These are phyloP conservation scores for Fusarium brachygibbosum DNA, from an alignment of 2,329 filamentous ascomycete species.

Conservation along the genomic window DNA sequence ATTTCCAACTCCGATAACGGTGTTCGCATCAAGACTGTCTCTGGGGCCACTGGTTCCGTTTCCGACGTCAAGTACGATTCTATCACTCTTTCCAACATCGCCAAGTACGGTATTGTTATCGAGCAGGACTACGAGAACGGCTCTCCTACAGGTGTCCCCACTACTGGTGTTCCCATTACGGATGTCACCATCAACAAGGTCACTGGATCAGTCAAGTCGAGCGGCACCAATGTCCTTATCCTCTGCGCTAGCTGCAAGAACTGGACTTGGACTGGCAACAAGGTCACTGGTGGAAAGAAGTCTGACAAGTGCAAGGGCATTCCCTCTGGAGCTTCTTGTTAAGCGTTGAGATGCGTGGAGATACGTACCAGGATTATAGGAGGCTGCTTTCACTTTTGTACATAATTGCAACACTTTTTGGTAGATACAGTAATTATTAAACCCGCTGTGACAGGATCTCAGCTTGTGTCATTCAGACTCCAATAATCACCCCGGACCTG, in stretches of 20 bases:
- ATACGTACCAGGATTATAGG: too few relatives aligned
- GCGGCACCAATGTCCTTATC: constrained; percentile 63
- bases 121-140: constrained; percentile 65
- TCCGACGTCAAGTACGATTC: constrained; percentile 59
- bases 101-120: constrained; percentile 57
- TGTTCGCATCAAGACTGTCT: constrained; percentile 65
- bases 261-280: constrained; percentile 66
- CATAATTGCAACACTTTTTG: not conserved
- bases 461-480: too few relatives aligned
- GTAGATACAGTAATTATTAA: not conserved
- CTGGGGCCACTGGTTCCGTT: constrained; percentile 60
- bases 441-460: too few relatives aligned
- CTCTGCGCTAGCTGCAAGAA: constrained; percentile 65
- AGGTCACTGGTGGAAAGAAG: constrained; percentile 65
- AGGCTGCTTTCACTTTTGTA: not conserved
- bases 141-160: constrained; percentile 60
- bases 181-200: constrained; percentile 60
- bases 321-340: constrained; percentile 47
- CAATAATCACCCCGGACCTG: too few relatives aligned
- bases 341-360: not conserved
- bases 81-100: constrained; percentile 59
- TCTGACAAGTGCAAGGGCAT: constrained; percentile 47
- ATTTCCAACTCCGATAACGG: constrained; percentile 68
- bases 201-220: constrained; percentile 57
- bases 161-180: constrained; percentile 67